These are phyloP conservation scores for Nothopassalora personata DNA, from an alignment of 2,329 filamentous ascomycete species.

Conservation along the genomic window DNA sequence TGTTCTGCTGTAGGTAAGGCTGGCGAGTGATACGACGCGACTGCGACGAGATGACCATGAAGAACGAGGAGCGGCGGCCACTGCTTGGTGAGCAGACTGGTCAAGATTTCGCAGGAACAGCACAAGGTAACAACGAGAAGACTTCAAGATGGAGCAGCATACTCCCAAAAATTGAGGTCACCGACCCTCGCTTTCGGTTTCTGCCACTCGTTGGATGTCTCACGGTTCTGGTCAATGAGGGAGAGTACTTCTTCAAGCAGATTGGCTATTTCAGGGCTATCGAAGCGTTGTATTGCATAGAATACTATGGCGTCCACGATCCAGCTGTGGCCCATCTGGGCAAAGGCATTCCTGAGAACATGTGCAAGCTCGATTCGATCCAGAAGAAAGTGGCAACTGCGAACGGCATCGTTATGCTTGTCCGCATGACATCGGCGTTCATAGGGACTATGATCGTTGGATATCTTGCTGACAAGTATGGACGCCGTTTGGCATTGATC, in stretches of 20 bases:
- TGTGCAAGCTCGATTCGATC: conserved; percentile 6
- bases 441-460: conserved; percentile 4
- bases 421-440: conserved; percentile 3
- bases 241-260: conserved; percentile 11
- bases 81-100: not conserved
- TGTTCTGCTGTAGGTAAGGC: not conserved
- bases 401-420: conserved; percentile 5
- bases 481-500: not conserved
- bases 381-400: conserved; percentile 6
- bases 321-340: conserved; percentile 1
- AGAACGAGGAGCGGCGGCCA: conserved; percentile 2
- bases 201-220: conserved; percentile 6
- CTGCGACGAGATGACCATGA: not conserved
- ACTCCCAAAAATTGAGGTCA: conserved; percentile 2
- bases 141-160: not conserved
- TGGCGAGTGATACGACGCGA: not conserved
- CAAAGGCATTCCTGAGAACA: conserved; percentile 4
- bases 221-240: conserved; percentile 7
- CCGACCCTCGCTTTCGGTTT: conserved; percentile 4
- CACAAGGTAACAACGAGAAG: not conserved
- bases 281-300: conserved; percentile 7
- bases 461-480: not conserved
- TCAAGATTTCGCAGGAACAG: not conserved
- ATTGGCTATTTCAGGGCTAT: conserved; percentile 7
- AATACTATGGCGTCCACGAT: conserved; percentile 2